Base-by-base conservation (phyloP, 1,284 basidiomycete species). In the Fistulinella staudtii region DNA sequence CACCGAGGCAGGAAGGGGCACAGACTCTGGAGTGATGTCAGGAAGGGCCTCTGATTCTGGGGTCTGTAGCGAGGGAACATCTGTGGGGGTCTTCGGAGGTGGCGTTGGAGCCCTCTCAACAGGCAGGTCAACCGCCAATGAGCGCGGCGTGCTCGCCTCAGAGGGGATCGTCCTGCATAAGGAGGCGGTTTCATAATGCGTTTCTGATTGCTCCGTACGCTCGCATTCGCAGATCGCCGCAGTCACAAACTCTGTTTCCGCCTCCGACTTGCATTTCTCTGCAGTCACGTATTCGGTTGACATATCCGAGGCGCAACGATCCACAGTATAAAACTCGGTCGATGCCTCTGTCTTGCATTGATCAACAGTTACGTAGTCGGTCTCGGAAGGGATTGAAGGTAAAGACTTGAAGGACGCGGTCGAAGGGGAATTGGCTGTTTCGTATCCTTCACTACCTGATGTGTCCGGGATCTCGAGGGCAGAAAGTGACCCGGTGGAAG, bases 121-220 rank as follows among this genome's bases (percentile, higher is more conserved):
- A 0, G 58, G 49, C 8, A 58, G 42, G 33, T 64, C 65, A 9
- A 63, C 14, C 0, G 14, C 54, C 39, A 65, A 39, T 5, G 65
- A 67, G 20, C 52, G 51, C 2, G 76, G 74, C 0, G 71, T 74
- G 41, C 64, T 71, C 29, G 53, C 57, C 45, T 68, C 70, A 14
- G 66, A 66, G 13, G 69, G 68, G 23, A 71, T 70, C 30, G 62
- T 65, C 49, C 53, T 38, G 52, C 60, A 67, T 9, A 77, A 34
- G 35, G 77, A 75, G 1, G 77, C 76, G 0, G 81, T 82, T 44
- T 71, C 69, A 39, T 71, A 82, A 5, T 65, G 58, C 0, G 79
- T 82, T 38, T 71, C 69, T 46, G 73, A 80, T 25, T 43, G 48
- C 23, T 59, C 60, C 1, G 61, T 58, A 21, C 56, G 61, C 35